Evolutionary conservation across 257 asterid genomes (phyloP), one percentile per base, ranked within the genome.

Genomic region (Mentha longifolia): DNA sequence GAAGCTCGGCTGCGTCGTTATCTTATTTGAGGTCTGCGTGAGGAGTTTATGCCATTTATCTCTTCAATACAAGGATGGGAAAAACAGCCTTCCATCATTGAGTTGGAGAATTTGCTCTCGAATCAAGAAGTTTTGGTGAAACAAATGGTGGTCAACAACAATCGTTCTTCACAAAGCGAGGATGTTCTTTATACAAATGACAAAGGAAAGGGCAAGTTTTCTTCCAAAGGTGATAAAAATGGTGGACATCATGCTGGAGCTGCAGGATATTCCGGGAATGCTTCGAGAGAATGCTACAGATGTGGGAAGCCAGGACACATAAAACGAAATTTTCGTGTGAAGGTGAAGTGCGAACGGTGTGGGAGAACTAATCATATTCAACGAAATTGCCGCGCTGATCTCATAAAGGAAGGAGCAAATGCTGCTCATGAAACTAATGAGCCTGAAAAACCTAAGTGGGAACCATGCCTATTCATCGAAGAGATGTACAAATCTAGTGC

Each of bases 61-160:
- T 49, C 55, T 14, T 49, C 55, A 14, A 6, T 49, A 14, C 55
- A 49, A 49, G 55, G 55, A 2, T 49, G 61, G 57, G 28, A 16
- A 51, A 51, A 16, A 0, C 28, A 51, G 3, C 57, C 57, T 9
- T 58, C 41, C 1, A 28, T 58, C 28, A 58, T 58, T 12, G 64
- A 28, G 20, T 31, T 58, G 64, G 61, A 22, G 25, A 55, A 55
- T 55, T 10, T 55, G 61, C 37, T 55, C 7, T 55, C 61, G 3
- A 55, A 55, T 9, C 64, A 55, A 8, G 61, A 55, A 55, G 61
- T 39, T 22, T 56, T 56, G 62, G 39, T 56, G 17, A 56, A 56
- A 2, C 62, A 56, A 25, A 56, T 56, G 9, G 13, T 6, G 2
- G 62, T 17, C 28, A 17, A 9, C 0, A 56, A 56, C 41, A 12